These are phyloP conservation scores for Asterophora lycoperdoides DNA, from an alignment of 768 basidiomycete species.

Conservation along the genomic window DNA sequence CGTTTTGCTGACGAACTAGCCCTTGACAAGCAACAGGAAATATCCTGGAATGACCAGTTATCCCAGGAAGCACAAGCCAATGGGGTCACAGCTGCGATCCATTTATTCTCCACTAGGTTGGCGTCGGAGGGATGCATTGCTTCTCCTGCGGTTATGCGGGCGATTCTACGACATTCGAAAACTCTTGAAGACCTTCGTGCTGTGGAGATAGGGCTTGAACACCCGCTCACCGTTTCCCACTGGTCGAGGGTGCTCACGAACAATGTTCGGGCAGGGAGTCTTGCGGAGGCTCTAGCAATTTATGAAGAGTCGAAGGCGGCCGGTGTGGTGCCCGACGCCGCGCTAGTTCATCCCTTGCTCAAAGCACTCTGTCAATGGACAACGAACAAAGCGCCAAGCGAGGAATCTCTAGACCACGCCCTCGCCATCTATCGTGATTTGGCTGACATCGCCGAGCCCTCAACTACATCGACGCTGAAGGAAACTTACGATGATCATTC, in stretches of 20 bases:
- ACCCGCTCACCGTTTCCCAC: constrained; percentile 38
- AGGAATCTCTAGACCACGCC: constrained; percentile 48
- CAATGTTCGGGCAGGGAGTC: constrained; percentile 34
- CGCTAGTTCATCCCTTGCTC: constrained; percentile 53
- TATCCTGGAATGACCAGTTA: constrained; percentile 13
- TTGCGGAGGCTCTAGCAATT: constrained; percentile 40
- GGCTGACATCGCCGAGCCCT: constrained; percentile 26
- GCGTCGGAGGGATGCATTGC: constrained; percentile 28
- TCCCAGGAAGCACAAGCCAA: constrained; percentile 17
- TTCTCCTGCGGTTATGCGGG: constrained; percentile 29
- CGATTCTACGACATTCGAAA: constrained; percentile 41
- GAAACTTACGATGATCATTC: constrained; percentile 28
- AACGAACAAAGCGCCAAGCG: constrained; percentile 30
- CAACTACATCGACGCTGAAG: constrained; percentile 15
- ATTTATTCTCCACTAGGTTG: constrained; percentile 28
- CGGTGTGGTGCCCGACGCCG: constrained; percentile 45
- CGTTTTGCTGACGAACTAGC: constrained; percentile 20
- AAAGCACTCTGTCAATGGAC: constrained; percentile 39
- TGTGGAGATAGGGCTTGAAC: constrained; percentile 36
- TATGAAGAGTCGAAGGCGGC: constrained; percentile 43
- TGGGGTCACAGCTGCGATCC: constrained; percentile 32
- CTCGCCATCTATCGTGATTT: constrained; percentile 51
- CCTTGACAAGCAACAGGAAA: constrained; percentile 13
- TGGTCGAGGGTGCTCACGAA: constrained; percentile 59
- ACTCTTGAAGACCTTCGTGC: constrained; percentile 37